A percentile compares a stretch with the other conserved stretches of the same genome.
Evolutionary conservation across 306 rosid species (phyloP).

Genomic region (Pachyrhizus erosus): DNA sequence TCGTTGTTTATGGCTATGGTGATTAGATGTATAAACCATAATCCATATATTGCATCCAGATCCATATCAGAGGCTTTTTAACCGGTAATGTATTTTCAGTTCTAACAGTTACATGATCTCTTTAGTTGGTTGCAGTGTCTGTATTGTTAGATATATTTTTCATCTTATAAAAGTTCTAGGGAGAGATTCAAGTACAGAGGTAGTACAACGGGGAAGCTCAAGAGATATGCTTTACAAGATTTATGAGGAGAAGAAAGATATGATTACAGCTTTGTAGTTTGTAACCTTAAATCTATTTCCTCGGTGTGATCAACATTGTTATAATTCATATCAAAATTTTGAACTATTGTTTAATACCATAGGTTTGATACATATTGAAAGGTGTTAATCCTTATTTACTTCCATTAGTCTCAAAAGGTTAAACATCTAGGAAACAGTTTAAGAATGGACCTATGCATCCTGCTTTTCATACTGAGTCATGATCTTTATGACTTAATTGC

Average conservation of each 20-base stretch:
- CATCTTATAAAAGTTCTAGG: too few species aligned
- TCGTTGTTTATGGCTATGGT: background rate
- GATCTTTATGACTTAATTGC: background rate
- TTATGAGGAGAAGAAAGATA: background rate
- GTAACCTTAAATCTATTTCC: background rate
- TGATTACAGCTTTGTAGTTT: background rate
- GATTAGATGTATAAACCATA: background rate
- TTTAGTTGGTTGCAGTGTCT: background rate
- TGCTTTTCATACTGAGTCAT: background rate
- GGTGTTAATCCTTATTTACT: background rate
- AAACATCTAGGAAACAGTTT: background rate
- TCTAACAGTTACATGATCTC: background rate
- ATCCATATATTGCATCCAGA: background rate
- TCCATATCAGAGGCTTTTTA: background rate
- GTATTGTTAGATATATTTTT: background rate
- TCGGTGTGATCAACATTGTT: background rate
- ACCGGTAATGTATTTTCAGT: background rate
- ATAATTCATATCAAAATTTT: background rate
- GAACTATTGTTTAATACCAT: background rate
- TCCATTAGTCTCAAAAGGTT: background rate
- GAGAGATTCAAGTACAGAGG: background rate
- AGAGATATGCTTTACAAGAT: background rate
- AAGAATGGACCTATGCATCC: background rate
- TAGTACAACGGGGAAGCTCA: background rate
- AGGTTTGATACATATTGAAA: background rate